phyloP scores from a whole-genome alignment of 73 alveolate genomes.

The Tetrahymena elliotti region DNA sequence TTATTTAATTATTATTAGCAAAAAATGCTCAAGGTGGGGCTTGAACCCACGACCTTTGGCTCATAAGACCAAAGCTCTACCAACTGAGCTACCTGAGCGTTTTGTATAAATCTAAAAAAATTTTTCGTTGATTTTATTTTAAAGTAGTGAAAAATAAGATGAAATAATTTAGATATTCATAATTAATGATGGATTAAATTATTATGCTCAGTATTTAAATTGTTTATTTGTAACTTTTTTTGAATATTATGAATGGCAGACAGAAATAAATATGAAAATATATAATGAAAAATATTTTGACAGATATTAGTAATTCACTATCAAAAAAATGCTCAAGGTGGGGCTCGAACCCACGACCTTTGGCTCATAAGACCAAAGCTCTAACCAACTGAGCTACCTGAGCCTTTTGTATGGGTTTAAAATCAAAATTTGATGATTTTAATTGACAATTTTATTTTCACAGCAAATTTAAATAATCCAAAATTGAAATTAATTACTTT shows the following conservation, averaged over 20 bases:
- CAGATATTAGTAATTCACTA: no score
- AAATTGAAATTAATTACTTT: no score
- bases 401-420: background rate
- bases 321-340: background rate
- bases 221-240: no score
- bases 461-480: background rate
- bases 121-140: background rate
- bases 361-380: background rate
- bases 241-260: no score
- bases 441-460: background rate
- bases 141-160: no score
- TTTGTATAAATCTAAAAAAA: background rate
- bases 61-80: background rate
- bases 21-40: background rate
- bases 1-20: no score
- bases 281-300: no score
- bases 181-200: no score
- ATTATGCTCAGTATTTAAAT: no score
- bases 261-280: no score
- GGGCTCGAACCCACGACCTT: background rate
- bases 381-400: background rate
- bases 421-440: background rate
- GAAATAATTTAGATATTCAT: no score
- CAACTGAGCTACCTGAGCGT: background rate
- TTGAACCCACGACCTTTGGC: background rate